Base-by-base conservation (phyloP, 1,139 yeast genomes). In the Spathaspora sp. region DNA sequence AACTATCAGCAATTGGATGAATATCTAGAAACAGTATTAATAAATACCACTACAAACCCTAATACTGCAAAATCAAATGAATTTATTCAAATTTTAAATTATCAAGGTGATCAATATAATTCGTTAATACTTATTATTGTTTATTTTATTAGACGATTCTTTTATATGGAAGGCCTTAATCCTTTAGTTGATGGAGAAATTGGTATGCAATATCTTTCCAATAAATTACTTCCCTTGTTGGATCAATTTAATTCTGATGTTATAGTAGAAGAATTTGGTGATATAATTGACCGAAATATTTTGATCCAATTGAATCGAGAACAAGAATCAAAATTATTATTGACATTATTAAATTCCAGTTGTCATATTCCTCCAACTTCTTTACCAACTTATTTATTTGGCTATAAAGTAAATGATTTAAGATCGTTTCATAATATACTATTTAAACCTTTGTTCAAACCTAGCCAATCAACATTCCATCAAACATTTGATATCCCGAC, bases 161-260 rank as follows among this genome's bases (percentile, higher is more conserved):
- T 56, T 7, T 46, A 42, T 2, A 49, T 47, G 24, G 52, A 47
- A 49, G 43, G 50, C 34, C 24, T 25, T 16, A 33, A 42, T 16
- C 39, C 39, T 7, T 11, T 38, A 13, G 25, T 36, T 7, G 38
- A 44, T n/a, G 42, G 42, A 2, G 47, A 37, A 7, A 26, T 25
- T 13, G 56, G 51, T 33, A 48, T 65, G 26, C 55, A 56, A 15
- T 64, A 55, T 43, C 52, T 70, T 29, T 55, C 64, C 13, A 61
- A 61, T 38, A 61, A 64, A 25, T 48, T 69, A 46, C 50, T 66
- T 38, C 73, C 73, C 0, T 44, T 70, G 15, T 50, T 70, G 18
- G 73, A 67, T 42, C 36, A 31, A 31, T 31, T 31, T 18, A 31
- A 31, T 9, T 9, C 36, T 31, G 52, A 58, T 13, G 45, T 65